These are phyloP conservation scores for Xylariales sp. DNA, from an alignment of 2,329 filamentous ascomycete genomes.

Conservation along the genomic window DNA sequence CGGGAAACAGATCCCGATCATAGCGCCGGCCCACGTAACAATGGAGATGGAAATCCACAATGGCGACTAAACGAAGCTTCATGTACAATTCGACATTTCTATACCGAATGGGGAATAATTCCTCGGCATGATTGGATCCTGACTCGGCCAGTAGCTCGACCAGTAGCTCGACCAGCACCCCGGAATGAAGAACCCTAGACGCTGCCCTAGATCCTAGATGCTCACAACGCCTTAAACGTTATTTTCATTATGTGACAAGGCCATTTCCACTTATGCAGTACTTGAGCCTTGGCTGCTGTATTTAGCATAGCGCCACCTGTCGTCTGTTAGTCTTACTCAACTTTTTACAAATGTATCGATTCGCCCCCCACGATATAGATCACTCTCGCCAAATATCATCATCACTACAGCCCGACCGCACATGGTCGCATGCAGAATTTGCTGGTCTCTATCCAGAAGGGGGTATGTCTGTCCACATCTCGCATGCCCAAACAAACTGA, in stretches of 20 bases:
- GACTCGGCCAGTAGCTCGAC: not conserved
- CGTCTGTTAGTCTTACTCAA: constrained; percentile 3
- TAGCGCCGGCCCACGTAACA: not conserved
- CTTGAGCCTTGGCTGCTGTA: constrained; percentile 46
- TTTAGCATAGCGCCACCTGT: constrained; percentile 37
- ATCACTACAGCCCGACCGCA: not conserved
- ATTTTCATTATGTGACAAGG: not conserved
- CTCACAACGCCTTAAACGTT: not conserved
- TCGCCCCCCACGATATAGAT: not conserved
- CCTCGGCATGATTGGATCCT: constrained; percentile 17
- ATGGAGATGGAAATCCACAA: constrained; percentile 19
- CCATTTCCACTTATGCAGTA: constrained; percentile 37
- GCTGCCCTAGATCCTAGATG: no score
- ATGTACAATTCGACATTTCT: constrained; percentile 35
- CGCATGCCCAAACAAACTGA: constrained; percentile 8
- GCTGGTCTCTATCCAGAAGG: constrained; percentile 21
- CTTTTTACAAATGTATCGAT: not conserved
- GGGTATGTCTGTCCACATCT: constrained; percentile 12
- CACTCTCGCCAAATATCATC: constrained; percentile 2
- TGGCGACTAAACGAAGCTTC: constrained; percentile 9
- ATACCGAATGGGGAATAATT: constrained; percentile 26
- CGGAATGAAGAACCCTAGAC: not conserved
- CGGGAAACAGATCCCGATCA: not conserved
- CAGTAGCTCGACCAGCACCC: not conserved
- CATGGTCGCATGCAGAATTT: constrained; percentile 18